Evolutionary conservation across 2,329 filamentous ascomycete species (phyloP).

Genomic region (Sporothrix schenckii): DNA sequence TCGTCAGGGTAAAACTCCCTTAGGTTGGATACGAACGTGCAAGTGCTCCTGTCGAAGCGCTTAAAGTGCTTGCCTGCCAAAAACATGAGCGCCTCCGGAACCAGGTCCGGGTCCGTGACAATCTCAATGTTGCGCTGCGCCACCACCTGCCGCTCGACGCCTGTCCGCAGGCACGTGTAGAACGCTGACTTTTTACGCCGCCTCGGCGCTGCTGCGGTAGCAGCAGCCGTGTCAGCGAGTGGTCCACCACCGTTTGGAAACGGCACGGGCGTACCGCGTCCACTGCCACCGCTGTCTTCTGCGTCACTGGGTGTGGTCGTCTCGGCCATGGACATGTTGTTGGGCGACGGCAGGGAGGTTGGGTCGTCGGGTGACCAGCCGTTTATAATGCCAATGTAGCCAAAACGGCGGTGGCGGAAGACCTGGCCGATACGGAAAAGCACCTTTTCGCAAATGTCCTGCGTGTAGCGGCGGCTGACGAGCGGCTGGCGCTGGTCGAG

Average conservation of each 20-base stretch:
- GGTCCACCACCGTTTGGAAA: neutral
- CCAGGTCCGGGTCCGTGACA: conserved; percentile 52
- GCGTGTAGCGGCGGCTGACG: conserved; percentile 43
- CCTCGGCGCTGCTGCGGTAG: neutral
- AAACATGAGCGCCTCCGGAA: conserved; percentile 63
- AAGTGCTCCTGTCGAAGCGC: conserved; percentile 69
- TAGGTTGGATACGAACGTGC: conserved; percentile 79
- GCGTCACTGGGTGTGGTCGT: conserved; percentile 42
- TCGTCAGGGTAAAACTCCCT: conserved; percentile 85
- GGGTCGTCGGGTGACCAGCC: conserved; percentile 70
- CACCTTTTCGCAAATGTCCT: conserved; percentile 49
- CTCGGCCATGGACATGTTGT: conserved; percentile 37
- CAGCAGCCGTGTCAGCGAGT: neutral
- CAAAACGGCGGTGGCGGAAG: conserved; percentile 79
- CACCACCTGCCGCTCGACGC: conserved; percentile 64
- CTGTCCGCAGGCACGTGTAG: conserved; percentile 71
- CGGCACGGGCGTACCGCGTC: neutral
- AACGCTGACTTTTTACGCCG: conserved; percentile 57
- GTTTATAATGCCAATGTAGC: conserved; percentile 78
- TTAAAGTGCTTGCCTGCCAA: conserved; percentile 87
- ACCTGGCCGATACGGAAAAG: conserved; percentile 77
- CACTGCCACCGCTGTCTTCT: conserved; percentile 25
- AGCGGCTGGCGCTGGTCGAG: conserved; percentile 50
- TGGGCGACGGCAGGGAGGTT: conserved; percentile 39
- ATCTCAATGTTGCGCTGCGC: conserved; percentile 79